Conservation (phyloP, 345 rosid species). For the Eucalyptus brandiana region DNA sequence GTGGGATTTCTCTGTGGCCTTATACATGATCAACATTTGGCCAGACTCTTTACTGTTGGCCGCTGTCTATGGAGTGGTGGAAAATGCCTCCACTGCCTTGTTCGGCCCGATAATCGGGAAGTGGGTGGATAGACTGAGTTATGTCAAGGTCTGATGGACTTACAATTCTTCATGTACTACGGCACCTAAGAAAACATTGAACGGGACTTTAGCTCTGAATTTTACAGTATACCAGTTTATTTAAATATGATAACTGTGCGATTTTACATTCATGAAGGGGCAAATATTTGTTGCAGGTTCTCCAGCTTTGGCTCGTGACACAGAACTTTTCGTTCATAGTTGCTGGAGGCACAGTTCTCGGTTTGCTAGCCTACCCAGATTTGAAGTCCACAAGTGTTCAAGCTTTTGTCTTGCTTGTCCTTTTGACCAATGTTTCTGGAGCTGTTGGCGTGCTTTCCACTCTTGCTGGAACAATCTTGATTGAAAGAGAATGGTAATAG, state of each 20-base stretch:
- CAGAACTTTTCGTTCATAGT: constrained; percentile 66
- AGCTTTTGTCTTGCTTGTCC: constrained; percentile 32
- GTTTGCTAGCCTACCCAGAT: constrained; percentile 31
- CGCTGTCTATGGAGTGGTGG: constrained; percentile 71
- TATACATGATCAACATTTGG: constrained; percentile 88
- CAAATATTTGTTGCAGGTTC: constrained; percentile 26
- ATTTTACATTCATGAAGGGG: background rate
- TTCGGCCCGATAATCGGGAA: constrained; percentile 64
- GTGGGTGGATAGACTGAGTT: constrained; percentile 44
- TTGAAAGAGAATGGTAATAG: constrained; percentile 88
- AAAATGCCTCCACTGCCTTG: constrained; percentile 60
- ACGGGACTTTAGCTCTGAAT: background rate
- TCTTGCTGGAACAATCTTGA: constrained; percentile 79
- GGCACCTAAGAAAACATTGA: background rate
- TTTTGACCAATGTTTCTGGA: constrained; percentile 55
- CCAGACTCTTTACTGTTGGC: constrained; percentile 75
- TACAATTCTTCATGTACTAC: background rate
- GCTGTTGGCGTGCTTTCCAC: constrained; percentile 75
- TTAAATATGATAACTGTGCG: background rate
- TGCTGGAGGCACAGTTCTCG: constrained; percentile 63
- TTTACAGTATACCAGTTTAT: background rate
- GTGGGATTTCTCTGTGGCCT: constrained; percentile 91
- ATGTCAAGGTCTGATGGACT: constrained; percentile 26
- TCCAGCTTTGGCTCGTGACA: constrained; percentile 56
- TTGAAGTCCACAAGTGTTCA: constrained; percentile 23